Conservation (phyloP, 2,329 filamentous ascomycete species). For the Didymosphaeria variabile region DNA sequence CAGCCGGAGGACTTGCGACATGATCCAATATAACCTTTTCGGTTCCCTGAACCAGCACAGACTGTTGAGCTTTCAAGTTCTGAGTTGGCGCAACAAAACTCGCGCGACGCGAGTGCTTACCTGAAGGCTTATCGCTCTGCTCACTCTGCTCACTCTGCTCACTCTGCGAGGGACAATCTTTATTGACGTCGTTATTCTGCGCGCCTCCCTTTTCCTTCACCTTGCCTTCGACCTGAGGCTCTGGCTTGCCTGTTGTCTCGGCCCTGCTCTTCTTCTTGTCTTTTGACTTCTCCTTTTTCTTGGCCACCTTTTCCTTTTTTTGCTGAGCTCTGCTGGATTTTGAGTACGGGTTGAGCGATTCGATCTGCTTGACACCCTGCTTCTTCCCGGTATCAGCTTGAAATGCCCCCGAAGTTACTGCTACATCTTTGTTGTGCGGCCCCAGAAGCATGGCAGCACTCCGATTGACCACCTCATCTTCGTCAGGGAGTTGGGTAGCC, state of each 20-base stretch:
- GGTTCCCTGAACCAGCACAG: neutral
- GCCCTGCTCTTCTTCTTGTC: constrained; percentile 28
- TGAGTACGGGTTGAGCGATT: constrained; percentile 42
- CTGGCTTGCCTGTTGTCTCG: constrained; percentile 19
- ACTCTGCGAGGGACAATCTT: neutral
- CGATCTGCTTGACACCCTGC: constrained; percentile 34
- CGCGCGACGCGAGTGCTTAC: constrained; percentile 15
- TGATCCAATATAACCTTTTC: neutral
- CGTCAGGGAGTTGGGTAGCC: neutral
- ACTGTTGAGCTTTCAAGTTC: constrained; percentile 21
- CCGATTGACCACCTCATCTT: neutral
- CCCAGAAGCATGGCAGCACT: neutral
- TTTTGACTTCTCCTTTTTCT: constrained; percentile 48
- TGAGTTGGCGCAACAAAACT: constrained; percentile 26
- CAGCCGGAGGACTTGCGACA: neutral
- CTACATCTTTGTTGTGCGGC: neutral
- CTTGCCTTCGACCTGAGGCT: neutral
- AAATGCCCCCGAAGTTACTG: constrained; percentile 7
- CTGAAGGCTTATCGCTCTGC: constrained; percentile 12
- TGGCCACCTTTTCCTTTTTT: constrained; percentile 46
- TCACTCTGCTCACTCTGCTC: neutral
- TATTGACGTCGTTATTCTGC: neutral
- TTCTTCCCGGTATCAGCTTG: constrained; percentile 27
- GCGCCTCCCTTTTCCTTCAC: neutral
- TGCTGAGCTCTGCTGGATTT: constrained; percentile 38